Conservation (phyloP, 2,329 filamentous ascomycete species). For the Fusarium chaquense region DNA sequence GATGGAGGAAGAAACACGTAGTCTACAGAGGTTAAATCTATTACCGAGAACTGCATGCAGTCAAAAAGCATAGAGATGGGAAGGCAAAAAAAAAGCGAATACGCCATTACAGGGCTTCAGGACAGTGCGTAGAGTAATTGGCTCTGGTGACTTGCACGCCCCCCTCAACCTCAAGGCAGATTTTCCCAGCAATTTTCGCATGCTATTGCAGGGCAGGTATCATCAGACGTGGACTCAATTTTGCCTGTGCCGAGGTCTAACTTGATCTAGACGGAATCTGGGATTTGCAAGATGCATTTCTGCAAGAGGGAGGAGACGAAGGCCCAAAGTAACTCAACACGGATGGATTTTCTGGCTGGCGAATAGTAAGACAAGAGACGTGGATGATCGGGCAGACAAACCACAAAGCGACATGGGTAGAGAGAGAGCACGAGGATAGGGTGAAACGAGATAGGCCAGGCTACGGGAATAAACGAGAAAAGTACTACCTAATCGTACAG, state of each 20-base stretch:
- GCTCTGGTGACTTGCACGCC: conserved; percentile 25
- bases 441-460: background rate
- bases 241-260: conserved; percentile 23
- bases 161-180: conserved; percentile 1
- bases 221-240: conserved; percentile 23
- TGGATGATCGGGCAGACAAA: background rate
- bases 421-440: too few relatives aligned
- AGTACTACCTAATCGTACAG: background rate
- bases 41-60: background rate
- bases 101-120: conserved; percentile 8
- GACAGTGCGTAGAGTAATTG: conserved; percentile 30
- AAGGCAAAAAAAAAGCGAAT: conserved; percentile 3
- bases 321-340: background rate
- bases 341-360: conserved; percentile 7
- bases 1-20: conserved; percentile 39
- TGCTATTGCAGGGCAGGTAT: conserved; percentile 13
- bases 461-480: background rate
- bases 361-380: background rate
- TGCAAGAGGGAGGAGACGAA: conserved; percentile 5
- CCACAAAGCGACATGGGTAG: background rate
- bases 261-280: conserved; percentile 9
- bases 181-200: background rate
- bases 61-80: background rate
- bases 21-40: background rate
- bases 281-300: conserved; percentile 18